A percentile compares a stretch with the other conserved stretches of the same genome.
phyloP scores from a whole-genome alignment of 148 eudicot genomes.

The Beta vulgaris region DNA sequence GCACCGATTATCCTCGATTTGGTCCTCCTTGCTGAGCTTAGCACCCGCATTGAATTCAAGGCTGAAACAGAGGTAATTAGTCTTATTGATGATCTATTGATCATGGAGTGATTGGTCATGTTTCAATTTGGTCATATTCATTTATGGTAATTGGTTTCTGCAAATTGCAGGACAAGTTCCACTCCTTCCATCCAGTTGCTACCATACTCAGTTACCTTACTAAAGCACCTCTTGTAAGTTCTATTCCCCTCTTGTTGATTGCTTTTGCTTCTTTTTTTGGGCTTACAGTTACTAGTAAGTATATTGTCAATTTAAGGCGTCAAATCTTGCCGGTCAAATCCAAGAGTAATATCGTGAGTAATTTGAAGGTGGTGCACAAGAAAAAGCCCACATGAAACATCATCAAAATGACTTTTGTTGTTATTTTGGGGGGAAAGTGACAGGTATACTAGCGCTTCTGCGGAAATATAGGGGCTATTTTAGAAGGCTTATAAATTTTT shows the following conservation, averaged over 20 bases:
- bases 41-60: conserved; percentile 87
- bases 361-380: conserved; percentile 2
- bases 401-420: too few relatives aligned
- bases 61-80: conserved; percentile 69
- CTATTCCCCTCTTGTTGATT: not conserved
- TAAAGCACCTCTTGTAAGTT: conserved; percentile 91
- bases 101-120: not conserved
- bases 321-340: not conserved
- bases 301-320: not conserved
- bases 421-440: too few relatives aligned
- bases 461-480: too few relatives aligned
- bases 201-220: conserved; percentile 91
- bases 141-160: not conserved
- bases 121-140: not conserved
- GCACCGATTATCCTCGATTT: conserved; percentile 95
- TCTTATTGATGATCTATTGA: not conserved
- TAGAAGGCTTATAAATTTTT: too few relatives aligned
- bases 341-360: not conserved
- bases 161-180: conserved; percentile 71
- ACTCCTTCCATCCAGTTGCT: conserved; percentile 94
- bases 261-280: not conserved
- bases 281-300: conserved; percentile 16
- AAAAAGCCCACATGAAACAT: conserved; percentile 1
- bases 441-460: too few relatives aligned
- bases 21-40: conserved; percentile 92